Conservation (phyloP, 768 basidiomycete genomes). For the Russula virescens region DNA sequence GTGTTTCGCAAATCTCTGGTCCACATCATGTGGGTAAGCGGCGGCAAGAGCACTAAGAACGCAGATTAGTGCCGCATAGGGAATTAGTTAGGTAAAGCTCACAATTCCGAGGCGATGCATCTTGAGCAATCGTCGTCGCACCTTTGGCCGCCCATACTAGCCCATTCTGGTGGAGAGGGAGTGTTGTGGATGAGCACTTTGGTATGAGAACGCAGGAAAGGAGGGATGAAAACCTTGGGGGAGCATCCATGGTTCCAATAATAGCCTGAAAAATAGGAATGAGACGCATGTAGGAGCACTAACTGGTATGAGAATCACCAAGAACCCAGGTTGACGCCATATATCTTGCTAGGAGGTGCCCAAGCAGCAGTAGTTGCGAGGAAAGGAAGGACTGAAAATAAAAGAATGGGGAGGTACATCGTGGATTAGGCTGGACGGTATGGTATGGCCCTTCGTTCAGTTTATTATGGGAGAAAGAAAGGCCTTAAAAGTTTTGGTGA, state of each 20-base stretch:
- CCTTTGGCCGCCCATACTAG: constrained; percentile 61
- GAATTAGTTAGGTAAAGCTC: constrained; percentile 39
- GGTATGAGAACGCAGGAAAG: neutral
- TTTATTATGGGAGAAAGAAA: too few species aligned
- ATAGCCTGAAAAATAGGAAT: constrained; percentile 43
- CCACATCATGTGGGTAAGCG: constrained; percentile 54
- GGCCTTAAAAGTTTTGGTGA: too few species aligned
- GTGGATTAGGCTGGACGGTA: neutral
- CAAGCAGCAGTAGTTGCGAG: neutral
- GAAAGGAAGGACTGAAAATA: neutral
- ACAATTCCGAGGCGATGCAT: constrained; percentile 71
- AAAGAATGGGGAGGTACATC: constrained; percentile 10
- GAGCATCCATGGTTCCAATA: constrained; percentile 81
- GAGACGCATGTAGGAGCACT: constrained; percentile 7
- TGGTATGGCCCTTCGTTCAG: too few species aligned
- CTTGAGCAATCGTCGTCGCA: constrained; percentile 54
- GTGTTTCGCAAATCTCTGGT: constrained; percentile 50
- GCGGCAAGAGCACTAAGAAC: constrained; percentile 50
- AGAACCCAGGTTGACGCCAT: constrained; percentile 68
- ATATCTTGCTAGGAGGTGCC: constrained; percentile 41
- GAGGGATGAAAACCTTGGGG: constrained; percentile 46
- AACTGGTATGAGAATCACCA: constrained; percentile 35
- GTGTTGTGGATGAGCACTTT: too few species aligned
- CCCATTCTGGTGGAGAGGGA: constrained; percentile 47
- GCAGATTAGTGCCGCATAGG: too few species aligned